Percentiles rank a stretch among this genome's conserved stretches.
Evolutionary conservation across 371 early-diverging fungal species (phyloP).

Genomic region (Mortierella sp.): DNA sequence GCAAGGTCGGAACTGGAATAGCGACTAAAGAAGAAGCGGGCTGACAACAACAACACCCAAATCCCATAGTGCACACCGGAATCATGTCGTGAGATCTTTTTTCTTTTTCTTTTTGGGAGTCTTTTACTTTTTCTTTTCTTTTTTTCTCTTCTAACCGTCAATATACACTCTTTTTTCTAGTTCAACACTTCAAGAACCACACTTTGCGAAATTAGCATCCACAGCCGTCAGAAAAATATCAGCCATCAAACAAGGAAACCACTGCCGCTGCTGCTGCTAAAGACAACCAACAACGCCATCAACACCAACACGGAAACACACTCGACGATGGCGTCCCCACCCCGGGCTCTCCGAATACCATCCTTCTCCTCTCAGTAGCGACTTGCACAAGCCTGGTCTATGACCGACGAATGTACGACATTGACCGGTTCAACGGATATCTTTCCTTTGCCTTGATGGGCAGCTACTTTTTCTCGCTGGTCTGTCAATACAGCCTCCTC

Average conservation of each 20-base stretch:
- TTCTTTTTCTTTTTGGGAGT: background rate
- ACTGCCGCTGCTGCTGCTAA: background rate
- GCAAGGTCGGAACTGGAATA: background rate
- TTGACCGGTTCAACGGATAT: constrained; percentile 17
- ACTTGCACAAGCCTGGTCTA: background rate
- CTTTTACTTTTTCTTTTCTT: background rate
- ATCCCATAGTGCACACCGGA: background rate
- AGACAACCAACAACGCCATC: background rate
- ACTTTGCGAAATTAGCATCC: background rate
- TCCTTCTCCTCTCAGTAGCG: background rate
- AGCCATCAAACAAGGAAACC: background rate
- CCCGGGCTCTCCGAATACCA: background rate
- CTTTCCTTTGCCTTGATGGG: constrained; percentile 10
- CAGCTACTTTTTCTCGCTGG: constrained; percentile 9
- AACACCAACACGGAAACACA: background rate
- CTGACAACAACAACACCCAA: background rate
- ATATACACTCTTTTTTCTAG: background rate
- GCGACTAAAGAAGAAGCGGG: background rate
- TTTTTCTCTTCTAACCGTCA: background rate
- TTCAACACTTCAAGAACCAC: background rate
- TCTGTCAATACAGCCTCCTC: constrained; percentile 8
- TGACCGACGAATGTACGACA: background rate
- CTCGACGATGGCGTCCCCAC: background rate
- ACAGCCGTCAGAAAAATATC: background rate
- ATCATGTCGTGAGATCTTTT: background rate